These are phyloP conservation scores for Dovyalis caffra DNA, from an alignment of 345 rosid genomes.

Conservation along the genomic window DNA sequence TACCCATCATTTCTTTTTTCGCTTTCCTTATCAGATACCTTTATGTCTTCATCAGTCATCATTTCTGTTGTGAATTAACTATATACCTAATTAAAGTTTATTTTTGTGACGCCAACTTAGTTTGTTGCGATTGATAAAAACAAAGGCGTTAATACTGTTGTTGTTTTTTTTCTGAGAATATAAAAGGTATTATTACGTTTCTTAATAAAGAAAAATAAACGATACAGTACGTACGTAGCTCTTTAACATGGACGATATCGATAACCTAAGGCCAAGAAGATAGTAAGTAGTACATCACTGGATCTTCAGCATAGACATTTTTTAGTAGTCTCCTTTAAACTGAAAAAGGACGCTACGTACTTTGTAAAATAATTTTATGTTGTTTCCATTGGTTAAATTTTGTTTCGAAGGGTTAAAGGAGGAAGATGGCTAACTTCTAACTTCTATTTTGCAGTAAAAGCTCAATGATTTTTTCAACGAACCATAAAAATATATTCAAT, in stretches of 20 bases:
- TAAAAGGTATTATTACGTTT: not conserved
- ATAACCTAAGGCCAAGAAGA: not conserved
- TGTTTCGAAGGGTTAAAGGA: too few species aligned
- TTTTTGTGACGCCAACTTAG: conserved; percentile 12
- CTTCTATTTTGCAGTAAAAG: too few species aligned
- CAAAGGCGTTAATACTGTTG: not conserved
- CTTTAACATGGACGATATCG: conserved; percentile 2
- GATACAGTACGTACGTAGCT: not conserved
- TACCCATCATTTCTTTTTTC: conserved; percentile 25
- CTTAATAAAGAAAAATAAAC: not conserved
- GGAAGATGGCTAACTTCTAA: too few species aligned
- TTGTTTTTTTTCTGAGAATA: not conserved
- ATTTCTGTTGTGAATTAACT: conserved; percentile 13
- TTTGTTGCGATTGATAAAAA: conserved; percentile 23
- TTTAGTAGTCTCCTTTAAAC: too few species aligned
- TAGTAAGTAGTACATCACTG: too few species aligned
- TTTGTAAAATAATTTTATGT: not conserved
- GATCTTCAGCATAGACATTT: too few species aligned
- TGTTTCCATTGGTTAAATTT: too few species aligned
- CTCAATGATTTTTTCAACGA: too few species aligned
- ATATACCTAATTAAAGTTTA: not conserved
- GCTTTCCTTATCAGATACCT: conserved; percentile 41
- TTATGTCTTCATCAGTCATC: conserved; percentile 53
- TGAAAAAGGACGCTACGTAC: too few species aligned
- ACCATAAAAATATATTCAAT: too few species aligned